phyloP scores from a whole-genome alignment of 2,329 filamentous ascomycete species.

The Lasiodiplodia theobromae region DNA sequence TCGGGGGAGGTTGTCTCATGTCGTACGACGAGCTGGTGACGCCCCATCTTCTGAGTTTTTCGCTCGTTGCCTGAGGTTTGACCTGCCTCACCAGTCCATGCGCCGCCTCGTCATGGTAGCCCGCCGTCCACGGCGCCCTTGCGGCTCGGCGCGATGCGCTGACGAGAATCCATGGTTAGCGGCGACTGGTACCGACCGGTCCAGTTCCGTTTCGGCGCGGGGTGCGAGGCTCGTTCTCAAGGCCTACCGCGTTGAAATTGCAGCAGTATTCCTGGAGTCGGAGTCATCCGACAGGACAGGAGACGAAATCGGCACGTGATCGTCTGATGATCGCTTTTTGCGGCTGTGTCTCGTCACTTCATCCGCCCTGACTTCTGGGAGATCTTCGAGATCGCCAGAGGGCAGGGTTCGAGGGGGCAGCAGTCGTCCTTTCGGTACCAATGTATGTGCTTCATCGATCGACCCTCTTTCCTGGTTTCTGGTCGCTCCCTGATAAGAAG shows the following conservation, averaged over 20 bases:
- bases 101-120: background rate
- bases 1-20: constrained; percentile 24
- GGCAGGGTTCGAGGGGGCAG: background rate
- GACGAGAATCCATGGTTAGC: constrained; percentile 1
- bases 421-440: background rate
- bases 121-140: background rate
- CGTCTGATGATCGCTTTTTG: background rate
- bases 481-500: constrained; percentile 5
- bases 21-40: constrained; percentile 27
- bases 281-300: background rate
- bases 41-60: constrained; percentile 14
- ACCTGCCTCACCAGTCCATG: background rate
- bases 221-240: background rate
- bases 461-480: background rate
- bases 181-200: background rate
- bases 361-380: constrained; percentile 2
- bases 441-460: background rate
- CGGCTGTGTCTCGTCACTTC: background rate
- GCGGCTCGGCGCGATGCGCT: constrained; percentile 19
- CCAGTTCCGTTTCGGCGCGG: background rate
- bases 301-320: background rate
- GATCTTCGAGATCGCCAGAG: constrained; percentile 16
- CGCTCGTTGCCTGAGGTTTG: constrained; percentile 8
- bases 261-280: background rate
- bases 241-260: background rate